phyloP scores from a whole-genome alignment of 1,284 basidiomycete genomes.

The Pterulicium gracile region DNA sequence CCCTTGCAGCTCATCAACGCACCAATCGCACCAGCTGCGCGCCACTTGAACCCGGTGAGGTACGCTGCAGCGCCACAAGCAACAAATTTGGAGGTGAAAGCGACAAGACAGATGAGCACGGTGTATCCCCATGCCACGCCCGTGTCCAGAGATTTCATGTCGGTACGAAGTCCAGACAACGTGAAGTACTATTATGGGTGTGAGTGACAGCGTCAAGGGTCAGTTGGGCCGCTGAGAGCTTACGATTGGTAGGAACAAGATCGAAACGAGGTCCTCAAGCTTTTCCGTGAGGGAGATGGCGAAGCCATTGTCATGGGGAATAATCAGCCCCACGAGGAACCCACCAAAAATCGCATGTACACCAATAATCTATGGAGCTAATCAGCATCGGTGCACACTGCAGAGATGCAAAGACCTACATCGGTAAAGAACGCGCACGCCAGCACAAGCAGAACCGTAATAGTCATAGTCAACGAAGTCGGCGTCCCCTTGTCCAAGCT shows the following conservation, averaged over 20 bases:
- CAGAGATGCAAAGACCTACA: background rate
- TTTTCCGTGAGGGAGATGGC: slow-evolving; percentile 68
- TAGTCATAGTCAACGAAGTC: slow-evolving; percentile 68
- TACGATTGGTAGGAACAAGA: slow-evolving; percentile 76
- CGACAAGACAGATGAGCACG: slow-evolving; percentile 70
- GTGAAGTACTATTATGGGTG: slow-evolving; percentile 59
- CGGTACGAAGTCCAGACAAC: slow-evolving; percentile 74
- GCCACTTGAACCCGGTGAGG: slow-evolving; percentile 55
- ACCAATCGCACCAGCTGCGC: slow-evolving; percentile 82
- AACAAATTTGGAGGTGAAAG: slow-evolving; percentile 72
- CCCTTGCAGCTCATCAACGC: slow-evolving; percentile 93
- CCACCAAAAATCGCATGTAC: slow-evolving; percentile 66
- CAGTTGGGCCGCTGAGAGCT: slow-evolving; percentile 15
- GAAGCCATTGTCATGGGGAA: slow-evolving; percentile 83
- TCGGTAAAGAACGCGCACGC: slow-evolving; percentile 81
- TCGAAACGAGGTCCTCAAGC: slow-evolving; percentile 68
- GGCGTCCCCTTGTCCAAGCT: slow-evolving; percentile 67
- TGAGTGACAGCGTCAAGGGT: slow-evolving; percentile 2
- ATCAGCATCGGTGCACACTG: background rate
- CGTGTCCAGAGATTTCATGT: slow-evolving; percentile 68
- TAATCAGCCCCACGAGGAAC: slow-evolving; percentile 82
- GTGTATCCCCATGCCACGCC: slow-evolving; percentile 83
- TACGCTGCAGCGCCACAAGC: slow-evolving; percentile 59
- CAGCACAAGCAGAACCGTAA: slow-evolving; percentile 71
- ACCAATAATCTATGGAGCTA: slow-evolving; percentile 50